Conservation (phyloP, 345 rosid genomes). For the Salix caprea region DNA sequence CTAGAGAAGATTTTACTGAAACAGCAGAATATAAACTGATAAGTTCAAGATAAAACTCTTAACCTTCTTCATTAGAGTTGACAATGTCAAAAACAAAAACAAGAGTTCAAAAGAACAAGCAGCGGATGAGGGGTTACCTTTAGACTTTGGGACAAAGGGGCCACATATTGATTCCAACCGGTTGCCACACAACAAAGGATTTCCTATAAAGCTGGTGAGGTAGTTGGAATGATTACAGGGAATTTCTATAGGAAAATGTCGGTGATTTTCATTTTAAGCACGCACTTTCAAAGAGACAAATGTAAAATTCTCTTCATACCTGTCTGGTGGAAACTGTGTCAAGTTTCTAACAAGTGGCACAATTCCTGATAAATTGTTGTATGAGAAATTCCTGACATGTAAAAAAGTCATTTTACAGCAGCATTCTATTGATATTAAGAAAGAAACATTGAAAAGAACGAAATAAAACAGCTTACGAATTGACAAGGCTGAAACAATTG, state of each 20-base stretch:
- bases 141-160: conserved; percentile 41
- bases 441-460: background rate
- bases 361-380: conserved; percentile 77
- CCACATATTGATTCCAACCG: conserved; percentile 82
- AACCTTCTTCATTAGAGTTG: background rate
- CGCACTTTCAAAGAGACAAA: background rate
- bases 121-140: conserved; percentile 36
- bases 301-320: conserved; percentile 30
- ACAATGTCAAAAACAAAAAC: no score
- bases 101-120: background rate
- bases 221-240: background rate
- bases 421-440: background rate
- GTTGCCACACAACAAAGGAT: conserved; percentile 71
- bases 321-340: conserved; percentile 55
- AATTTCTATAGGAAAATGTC: no score
- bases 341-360: conserved; percentile 61
- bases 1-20: conserved; percentile 48
- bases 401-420: background rate
- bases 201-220: conserved; percentile 61
- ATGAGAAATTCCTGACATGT: conserved; percentile 64
- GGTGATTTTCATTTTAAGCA: background rate
- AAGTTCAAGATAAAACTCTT: background rate
- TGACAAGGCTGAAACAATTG: conserved; percentile 67
- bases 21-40: background rate
- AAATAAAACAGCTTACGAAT: conserved; percentile 43